Evolutionary conservation across 1,284 basidiomycete species (phyloP), one percentile per base, ranked within the genome.

Genomic region (Flammula alnicola): DNA sequence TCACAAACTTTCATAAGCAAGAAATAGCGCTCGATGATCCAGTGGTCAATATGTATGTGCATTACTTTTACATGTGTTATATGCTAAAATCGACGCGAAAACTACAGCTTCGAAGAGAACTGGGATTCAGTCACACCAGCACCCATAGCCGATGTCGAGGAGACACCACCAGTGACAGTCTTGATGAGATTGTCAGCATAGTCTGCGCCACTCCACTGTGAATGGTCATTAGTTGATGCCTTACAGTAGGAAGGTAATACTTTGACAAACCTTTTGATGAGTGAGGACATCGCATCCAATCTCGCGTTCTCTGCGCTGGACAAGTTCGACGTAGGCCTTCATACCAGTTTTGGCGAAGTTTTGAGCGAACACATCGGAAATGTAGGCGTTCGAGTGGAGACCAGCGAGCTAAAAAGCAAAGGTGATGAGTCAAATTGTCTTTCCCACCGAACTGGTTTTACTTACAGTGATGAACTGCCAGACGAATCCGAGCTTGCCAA

Each of bases 391-490:
- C 59, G 95, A 96, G 72, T 99, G 96, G 45, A 98, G 79, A 57
- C 97, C 97, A 48, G 85, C 96, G 52, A 98, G 92, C 92, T 94
- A 36, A 59, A 45, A 44, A 62, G 46, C 29, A 40, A 41, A 61
- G 46, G 17, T 16, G n/a, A 41, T 46, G 26, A 56, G 50, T 12
- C 11, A 29, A n/a, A 25, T 37, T 29, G 5, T 32, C 35, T n/a
- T n/a, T n/a, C n/a, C n/a, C n/a, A n/a, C n/a, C n/a, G n/a, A n/a
- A n/a, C n/a, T n/a, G n/a, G n/a, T n/a, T n/a, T n/a, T n/a, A 76
- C 89, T 66, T 50, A 93, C 91, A 58, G 95, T 97, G 71, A 99
- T 98, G 79, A 99, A 98, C 69, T 98, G 96, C 95, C 95, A 98
- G 52, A 91, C 88, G 68, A 95, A 96, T 36, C 92, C 94, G 39